phyloP scores from a whole-genome alignment of 2,329 filamentous ascomycete species.

The Berkeleyomyces basicola region DNA sequence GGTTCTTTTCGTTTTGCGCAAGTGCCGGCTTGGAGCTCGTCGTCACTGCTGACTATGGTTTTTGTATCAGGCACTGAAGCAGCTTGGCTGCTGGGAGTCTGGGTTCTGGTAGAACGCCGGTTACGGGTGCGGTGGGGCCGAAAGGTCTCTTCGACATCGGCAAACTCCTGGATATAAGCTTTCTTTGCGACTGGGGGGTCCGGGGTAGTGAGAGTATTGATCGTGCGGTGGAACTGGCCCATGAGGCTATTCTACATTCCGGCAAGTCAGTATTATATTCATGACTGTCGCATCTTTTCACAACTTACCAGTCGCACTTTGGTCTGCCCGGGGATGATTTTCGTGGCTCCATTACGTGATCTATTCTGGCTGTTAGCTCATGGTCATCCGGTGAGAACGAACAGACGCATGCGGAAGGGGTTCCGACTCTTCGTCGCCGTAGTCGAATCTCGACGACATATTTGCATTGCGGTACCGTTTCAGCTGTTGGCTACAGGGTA shows the following conservation, averaged over 20 bases:
- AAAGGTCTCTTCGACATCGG: background rate
- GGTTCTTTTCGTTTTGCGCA: background rate
- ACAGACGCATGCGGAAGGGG: background rate
- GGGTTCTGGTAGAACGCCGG: background rate
- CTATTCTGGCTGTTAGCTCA: background rate
- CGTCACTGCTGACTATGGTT: background rate
- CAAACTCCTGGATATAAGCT: background rate
- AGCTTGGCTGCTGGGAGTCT: background rate
- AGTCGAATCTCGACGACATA: constrained; percentile 1
- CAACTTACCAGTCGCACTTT: constrained; percentile 4
- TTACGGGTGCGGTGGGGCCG: background rate
- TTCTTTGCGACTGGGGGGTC: background rate
- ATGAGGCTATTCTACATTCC: background rate
- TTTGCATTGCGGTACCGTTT: constrained; percentile 2
- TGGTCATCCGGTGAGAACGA: background rate
- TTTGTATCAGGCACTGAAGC: background rate
- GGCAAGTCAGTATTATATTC: background rate
- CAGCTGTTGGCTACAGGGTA: constrained; percentile 1
- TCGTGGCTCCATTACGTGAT: background rate
- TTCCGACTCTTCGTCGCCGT: constrained; percentile 3
- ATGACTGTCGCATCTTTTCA: background rate
- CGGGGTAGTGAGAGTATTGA: background rate
- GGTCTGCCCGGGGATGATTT: background rate
- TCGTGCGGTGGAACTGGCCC: background rate
- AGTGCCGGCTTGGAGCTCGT: constrained; percentile 3